Evolutionary conservation across 2,329 filamentous ascomycete species (phyloP).

Genomic region (Gliomastix tumulicola): DNA sequence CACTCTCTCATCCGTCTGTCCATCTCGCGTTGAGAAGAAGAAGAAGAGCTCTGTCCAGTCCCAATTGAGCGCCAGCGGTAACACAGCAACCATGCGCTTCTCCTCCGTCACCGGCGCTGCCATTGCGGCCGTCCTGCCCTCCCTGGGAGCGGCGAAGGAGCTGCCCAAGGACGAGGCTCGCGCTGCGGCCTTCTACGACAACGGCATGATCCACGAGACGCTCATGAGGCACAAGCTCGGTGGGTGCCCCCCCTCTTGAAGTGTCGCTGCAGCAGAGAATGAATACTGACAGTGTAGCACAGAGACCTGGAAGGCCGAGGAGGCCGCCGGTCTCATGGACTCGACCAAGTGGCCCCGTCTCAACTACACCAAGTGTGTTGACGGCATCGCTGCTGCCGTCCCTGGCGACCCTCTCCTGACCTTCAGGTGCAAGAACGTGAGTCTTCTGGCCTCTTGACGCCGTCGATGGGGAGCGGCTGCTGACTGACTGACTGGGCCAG

Average conservation of each 20-base stretch:
- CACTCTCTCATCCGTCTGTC: no score
- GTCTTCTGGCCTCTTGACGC: neutral
- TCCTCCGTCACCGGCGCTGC: neutral
- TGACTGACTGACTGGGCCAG: neutral
- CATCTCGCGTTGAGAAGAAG: no score
- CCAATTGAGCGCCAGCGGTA: no score
- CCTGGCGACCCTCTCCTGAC: constrained; percentile 12
- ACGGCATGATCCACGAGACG: constrained; percentile 11
- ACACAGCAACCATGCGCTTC: neutral
- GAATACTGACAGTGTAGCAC: no score
- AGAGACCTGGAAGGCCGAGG: constrained; percentile 12
- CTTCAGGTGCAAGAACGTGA: constrained; percentile 14
- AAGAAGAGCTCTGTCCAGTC: no score
- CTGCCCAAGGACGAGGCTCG: constrained; percentile 11
- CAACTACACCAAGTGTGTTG: constrained; percentile 13
- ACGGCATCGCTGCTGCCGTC: constrained; percentile 13
- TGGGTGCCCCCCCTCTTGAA: no score
- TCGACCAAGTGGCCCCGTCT: constrained; percentile 13
- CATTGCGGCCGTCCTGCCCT: neutral
- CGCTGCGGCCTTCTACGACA: constrained; percentile 13
- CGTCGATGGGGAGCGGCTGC: neutral
- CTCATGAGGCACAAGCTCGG: constrained; percentile 13
- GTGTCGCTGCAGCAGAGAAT: no score
- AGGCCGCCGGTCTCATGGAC: constrained; percentile 13
- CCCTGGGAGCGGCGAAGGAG: constrained; percentile 3